These are phyloP conservation scores for Wickerhamomyces silvicola DNA, from an alignment of 805 yeast genomes.

Conservation along the genomic window DNA sequence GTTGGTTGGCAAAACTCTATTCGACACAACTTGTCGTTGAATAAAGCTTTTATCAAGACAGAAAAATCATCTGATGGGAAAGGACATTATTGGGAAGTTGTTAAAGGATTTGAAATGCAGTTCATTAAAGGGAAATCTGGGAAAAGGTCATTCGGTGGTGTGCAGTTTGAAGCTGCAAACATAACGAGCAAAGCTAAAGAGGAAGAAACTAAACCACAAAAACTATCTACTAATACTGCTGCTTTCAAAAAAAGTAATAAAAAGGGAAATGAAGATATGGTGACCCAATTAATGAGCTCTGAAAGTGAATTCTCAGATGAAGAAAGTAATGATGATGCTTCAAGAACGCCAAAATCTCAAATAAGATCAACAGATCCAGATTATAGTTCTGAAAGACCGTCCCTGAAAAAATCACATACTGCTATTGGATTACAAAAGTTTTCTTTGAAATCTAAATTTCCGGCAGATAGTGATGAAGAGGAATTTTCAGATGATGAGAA, in stretches of 20 bases:
- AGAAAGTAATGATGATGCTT: slow-evolving; percentile 12
- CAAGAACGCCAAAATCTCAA: slow-evolving; percentile 19
- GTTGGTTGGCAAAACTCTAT: slow-evolving; percentile 98
- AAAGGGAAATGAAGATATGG: too few relatives aligned
- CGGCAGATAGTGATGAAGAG: slow-evolving; percentile 5
- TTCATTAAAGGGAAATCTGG: slow-evolving; percentile 60
- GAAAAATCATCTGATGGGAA: slow-evolving; percentile 87
- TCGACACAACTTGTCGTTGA: slow-evolving; percentile 86
- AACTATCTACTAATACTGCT: slow-evolving; percentile 5
- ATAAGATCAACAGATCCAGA: slow-evolving; percentile 14
- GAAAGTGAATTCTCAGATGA: slow-evolving; percentile 2
- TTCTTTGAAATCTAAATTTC: slow-evolving; percentile 6
- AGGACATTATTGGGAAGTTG: slow-evolving; percentile 87
- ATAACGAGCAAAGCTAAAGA: slow-evolving; percentile 2
- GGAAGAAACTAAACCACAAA: slow-evolving; percentile 1
- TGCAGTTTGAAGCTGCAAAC: slow-evolving; percentile 5
- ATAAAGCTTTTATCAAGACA: slow-evolving; percentile 87
- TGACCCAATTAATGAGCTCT: too few relatives aligned
- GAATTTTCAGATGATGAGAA: slow-evolving; percentile 8
- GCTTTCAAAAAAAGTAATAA: slow-evolving; percentile 1
- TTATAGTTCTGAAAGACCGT: slow-evolving; percentile 8
- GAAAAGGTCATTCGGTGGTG: slow-evolving; percentile 24
- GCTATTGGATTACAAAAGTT: slow-evolving; percentile 23
- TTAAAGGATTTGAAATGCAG: slow-evolving; percentile 73
- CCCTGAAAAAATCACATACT: slow-evolving; percentile 21